A percentile compares a stretch with the other conserved stretches of the same genome.
These are phyloP conservation scores for Pyrenophora teres DNA, from an alignment of 2,329 filamentous ascomycete species.

Conservation along the genomic window DNA sequence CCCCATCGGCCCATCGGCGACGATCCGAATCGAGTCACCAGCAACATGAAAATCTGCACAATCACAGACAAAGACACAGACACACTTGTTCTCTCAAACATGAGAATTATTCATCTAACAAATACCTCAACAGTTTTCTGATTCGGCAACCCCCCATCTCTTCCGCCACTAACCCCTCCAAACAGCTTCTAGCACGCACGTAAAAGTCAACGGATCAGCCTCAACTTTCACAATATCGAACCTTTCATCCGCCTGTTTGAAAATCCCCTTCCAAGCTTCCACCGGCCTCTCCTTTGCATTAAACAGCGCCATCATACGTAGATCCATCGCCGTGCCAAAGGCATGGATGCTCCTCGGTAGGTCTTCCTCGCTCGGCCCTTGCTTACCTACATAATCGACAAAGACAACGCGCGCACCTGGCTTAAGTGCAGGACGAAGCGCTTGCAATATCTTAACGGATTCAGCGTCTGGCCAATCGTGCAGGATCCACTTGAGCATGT, in stretches of 20 bases:
- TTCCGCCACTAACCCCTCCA: conserved; percentile 20
- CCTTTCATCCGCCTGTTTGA: conserved; percentile 53
- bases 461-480: conserved; percentile 65
- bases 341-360: conserved; percentile 31
- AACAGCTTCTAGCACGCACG: conserved; percentile 36
- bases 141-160: too few relatives aligned
- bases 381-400: conserved; percentile 45
- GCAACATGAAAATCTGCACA: too few relatives aligned
- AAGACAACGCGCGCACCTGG: conserved; percentile 57
- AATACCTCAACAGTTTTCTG: too few relatives aligned
- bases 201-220: conserved; percentile 29
- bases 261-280: conserved; percentile 54
- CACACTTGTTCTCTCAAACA: neutral
- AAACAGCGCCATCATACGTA: conserved; percentile 58
- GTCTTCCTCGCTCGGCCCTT: conserved; percentile 31
- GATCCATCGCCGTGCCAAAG: conserved; percentile 49
- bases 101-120: too few relatives aligned
- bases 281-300: conserved; percentile 56
- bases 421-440: conserved; percentile 61
- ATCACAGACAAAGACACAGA: too few relatives aligned
- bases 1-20: neutral
- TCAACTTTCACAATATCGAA: conserved; percentile 47
- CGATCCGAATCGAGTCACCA: neutral
- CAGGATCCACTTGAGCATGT: conserved; percentile 64
- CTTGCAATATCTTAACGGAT: conserved; percentile 42